Conservation (phyloP, 2,329 filamentous ascomycete species). For the Dactylellina drechsleri region DNA sequence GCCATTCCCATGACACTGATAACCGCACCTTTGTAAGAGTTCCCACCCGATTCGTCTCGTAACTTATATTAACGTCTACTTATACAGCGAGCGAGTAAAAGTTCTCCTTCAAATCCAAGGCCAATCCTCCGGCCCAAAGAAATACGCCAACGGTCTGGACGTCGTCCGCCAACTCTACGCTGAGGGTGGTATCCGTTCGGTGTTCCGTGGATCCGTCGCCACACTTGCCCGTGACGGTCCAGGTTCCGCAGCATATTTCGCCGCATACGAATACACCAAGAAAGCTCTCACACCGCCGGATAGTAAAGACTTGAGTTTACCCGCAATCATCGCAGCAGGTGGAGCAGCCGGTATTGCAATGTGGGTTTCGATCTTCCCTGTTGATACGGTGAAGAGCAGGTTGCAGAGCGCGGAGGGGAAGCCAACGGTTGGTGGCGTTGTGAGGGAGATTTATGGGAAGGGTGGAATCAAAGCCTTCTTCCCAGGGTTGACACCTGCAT, state of each 20-base stretch:
- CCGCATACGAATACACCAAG: conserved; percentile 97
- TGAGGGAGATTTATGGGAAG: conserved; percentile 81
- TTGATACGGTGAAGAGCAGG: conserved; percentile 95
- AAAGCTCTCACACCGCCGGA: conserved; percentile 84
- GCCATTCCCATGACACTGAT: conserved; percentile 97
- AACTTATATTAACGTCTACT: conserved; percentile 3
- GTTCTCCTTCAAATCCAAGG: conserved; percentile 98
- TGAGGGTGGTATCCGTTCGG: conserved; percentile 87
- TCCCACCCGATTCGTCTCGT: neutral
- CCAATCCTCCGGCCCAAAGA: conserved; percentile 89
- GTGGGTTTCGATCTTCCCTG: conserved; percentile 99
- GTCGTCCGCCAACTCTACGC: conserved; percentile 93
- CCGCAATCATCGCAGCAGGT: conserved; percentile 85
- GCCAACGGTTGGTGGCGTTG: conserved; percentile 80
- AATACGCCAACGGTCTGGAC: conserved; percentile 86
- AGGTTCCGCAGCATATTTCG: conserved; percentile 94
- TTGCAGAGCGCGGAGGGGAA: conserved; percentile 90
- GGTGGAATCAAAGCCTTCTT: conserved; percentile 94
- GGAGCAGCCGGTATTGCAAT: conserved; percentile 93
- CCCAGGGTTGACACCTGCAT: conserved; percentile 91
- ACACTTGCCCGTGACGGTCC: conserved; percentile 94
- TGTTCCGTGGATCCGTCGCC: conserved; percentile 90
- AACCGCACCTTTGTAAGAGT: conserved; percentile 81
- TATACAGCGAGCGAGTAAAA: conserved; percentile 85
- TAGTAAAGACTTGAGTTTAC: conserved; percentile 79